Evolutionary conservation across 2,329 filamentous ascomycete genomes (phyloP), one percentile per base, ranked within the genome.

Genomic region (Colletotrichum endophyticum): DNA sequence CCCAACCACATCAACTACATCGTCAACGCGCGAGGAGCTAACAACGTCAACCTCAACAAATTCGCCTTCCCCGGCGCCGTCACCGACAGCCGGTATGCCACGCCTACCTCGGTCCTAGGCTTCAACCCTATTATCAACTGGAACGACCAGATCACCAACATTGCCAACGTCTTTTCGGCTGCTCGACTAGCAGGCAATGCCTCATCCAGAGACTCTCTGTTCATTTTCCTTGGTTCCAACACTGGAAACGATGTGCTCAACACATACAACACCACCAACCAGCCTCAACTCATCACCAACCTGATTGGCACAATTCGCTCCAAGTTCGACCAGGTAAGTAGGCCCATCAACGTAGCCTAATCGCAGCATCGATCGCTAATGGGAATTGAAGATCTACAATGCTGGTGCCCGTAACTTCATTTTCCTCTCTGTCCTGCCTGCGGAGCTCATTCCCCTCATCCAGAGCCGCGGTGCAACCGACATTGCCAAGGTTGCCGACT

Each of bases 251-350:
- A 72, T 13, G 34, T 72, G 16, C 61, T 72, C 36, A 66, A 66
- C 59, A 72, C 70, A 8, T 72, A 72, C 70, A 72, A 66, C 61
- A 72, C 70, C 22, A 66, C 70, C 13, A 72, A 66, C 32, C 70
- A 72, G 27, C 44, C 70, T 2, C 70, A 72, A 27, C 64, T 62
- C 19, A 72, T 66, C 25, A 39, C 53, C 19, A 70, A 61, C 56
- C 34, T 70, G 32, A 61, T 70, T 16, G 67, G 67, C 16, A 57
- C 49, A 4, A 70, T 70, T 16, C 30, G 67, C 13, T 5, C 67
- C 25, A 70, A 70, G 67, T 61, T 70, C 44, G 61, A 61, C 12
- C 69, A 66, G 69, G 69, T 66, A 57, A 27, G n/a, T 11, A 36
- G 4, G 0, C 13, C 32, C n/a, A 8, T 53, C 9, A n/a, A 49